phyloP scores from a whole-genome alignment of 2,329 filamentous ascomycete genomes.

The Sporothrix globosa region DNA sequence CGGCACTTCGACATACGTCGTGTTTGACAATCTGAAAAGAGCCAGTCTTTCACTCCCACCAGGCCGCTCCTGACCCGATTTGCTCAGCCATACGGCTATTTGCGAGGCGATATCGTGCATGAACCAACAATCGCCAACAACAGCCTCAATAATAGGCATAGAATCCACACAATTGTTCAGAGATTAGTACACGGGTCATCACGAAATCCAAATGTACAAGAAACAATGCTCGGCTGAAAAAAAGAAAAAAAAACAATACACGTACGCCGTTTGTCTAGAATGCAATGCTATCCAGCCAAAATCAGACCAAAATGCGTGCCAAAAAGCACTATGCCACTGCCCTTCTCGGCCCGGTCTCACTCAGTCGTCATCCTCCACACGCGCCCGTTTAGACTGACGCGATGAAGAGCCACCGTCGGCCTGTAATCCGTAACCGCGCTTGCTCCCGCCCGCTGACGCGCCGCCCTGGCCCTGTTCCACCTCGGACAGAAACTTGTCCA shows the following conservation, averaged over 20 bases:
- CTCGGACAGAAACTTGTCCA: conserved; percentile 90
- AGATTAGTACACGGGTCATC: background rate
- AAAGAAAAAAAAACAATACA: too few relatives aligned
- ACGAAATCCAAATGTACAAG: background rate
- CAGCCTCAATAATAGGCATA: background rate
- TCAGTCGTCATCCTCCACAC: conserved; percentile 70
- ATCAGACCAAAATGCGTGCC: conserved; percentile 4
- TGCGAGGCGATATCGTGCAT: too few relatives aligned
- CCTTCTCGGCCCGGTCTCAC: background rate
- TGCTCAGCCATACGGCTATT: background rate
- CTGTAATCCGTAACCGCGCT: conserved; percentile 77
- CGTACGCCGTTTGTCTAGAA: conserved; percentile 19
- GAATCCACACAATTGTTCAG: background rate
- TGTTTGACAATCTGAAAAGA: background rate
- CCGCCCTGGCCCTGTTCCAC: conserved; percentile 53
- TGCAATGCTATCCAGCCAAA: conserved; percentile 23
- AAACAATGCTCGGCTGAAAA: background rate
- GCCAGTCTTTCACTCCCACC: background rate
- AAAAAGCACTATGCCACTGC: background rate
- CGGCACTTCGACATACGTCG: too few relatives aligned
- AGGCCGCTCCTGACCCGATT: background rate
- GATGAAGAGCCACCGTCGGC: conserved; percentile 51
- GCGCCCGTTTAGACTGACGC: conserved; percentile 69
- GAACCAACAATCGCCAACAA: background rate
- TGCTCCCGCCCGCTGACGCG: conserved; percentile 46